Conservation (phyloP, 495 filamentous ascomycete species). For the Emericellopsis terricola region DNA sequence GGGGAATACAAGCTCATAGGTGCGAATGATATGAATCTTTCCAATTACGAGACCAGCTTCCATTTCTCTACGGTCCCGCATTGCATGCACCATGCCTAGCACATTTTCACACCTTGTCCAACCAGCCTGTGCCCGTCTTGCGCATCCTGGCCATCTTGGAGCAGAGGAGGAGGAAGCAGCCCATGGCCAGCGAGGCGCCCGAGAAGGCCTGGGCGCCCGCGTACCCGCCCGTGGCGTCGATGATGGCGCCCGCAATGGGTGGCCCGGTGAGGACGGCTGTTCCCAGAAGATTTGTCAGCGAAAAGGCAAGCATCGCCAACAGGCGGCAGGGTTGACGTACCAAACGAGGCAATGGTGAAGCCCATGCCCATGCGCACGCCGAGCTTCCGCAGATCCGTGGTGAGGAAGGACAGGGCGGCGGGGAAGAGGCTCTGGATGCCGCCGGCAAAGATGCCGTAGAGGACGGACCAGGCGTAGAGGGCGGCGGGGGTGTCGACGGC, state of each 20-base stretch:
- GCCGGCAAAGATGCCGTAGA: slow-evolving; percentile 49
- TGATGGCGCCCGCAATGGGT: slow-evolving; percentile 52
- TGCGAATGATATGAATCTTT: too few species aligned
- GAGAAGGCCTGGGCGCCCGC: slow-evolving; percentile 45
- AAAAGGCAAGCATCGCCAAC: too few species aligned
- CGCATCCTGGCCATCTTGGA: background rate
- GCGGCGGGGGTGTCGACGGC: slow-evolving; percentile 28
- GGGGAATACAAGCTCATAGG: too few species aligned
- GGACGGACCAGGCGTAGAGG: slow-evolving; percentile 39
- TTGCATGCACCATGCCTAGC: too few species aligned
- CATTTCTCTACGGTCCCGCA: too few species aligned
- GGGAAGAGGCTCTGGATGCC: slow-evolving; percentile 51
- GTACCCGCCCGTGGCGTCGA: slow-evolving; percentile 40
- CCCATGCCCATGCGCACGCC: slow-evolving; percentile 68
- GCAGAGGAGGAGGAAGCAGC: slow-evolving; percentile 17
- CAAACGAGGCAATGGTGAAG: too few species aligned
- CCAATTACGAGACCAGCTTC: too few species aligned
- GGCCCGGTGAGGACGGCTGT: slow-evolving; percentile 58
- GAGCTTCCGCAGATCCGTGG: slow-evolving; percentile 43
- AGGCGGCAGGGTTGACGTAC: too few species aligned
- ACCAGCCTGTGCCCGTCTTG: background rate
- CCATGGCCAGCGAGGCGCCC: slow-evolving; percentile 26
- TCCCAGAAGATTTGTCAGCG: too few species aligned
- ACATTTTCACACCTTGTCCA: background rate
- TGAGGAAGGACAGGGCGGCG: slow-evolving; percentile 40